phyloP scores from a whole-genome alignment of 1,284 basidiomycete genomes.

The Ceratobasidium sp. region DNA sequence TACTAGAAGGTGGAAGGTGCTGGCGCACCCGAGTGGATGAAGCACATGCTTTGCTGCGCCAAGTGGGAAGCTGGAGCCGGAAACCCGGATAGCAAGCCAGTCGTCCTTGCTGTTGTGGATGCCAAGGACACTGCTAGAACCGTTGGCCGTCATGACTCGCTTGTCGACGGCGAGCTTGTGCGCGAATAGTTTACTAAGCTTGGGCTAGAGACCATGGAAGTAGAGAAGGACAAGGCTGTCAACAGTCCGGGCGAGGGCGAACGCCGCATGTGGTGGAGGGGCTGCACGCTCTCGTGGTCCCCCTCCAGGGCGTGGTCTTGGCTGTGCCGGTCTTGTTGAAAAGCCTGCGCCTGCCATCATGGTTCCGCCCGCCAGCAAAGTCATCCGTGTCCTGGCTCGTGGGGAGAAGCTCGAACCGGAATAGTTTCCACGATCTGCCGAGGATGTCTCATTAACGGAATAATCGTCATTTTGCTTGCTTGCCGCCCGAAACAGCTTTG shows the following conservation, averaged over 20 bases:
- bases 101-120: conserved; percentile 68
- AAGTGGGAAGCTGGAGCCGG: conserved; percentile 68
- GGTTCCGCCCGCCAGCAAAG: conserved; percentile 55
- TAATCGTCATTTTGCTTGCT: conserved; percentile 36
- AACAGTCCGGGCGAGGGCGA: conserved; percentile 28
- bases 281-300: conserved; percentile 74
- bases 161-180: conserved; percentile 72
- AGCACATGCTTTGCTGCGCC: conserved; percentile 80
- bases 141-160: conserved; percentile 60
- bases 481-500: conserved; percentile 18
- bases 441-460: conserved; percentile 6
- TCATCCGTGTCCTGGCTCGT: conserved; percentile 77
- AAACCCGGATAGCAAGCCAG: conserved; percentile 47
- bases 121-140: conserved; percentile 52
- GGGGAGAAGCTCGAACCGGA: conserved; percentile 77
- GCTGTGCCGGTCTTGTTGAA: conserved; percentile 43
- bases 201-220: conserved; percentile 65
- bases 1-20: conserved; percentile 44
- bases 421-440: not conserved
- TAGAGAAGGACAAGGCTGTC: conserved; percentile 56
- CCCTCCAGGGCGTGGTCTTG: conserved; percentile 74
- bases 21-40: conserved; percentile 78
- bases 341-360: conserved; percentile 40
- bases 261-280: conserved; percentile 55
- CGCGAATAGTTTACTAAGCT: conserved; percentile 72